phyloP scores from a whole-genome alignment of 441 rosid species.

The Populus hybrid region DNA sequence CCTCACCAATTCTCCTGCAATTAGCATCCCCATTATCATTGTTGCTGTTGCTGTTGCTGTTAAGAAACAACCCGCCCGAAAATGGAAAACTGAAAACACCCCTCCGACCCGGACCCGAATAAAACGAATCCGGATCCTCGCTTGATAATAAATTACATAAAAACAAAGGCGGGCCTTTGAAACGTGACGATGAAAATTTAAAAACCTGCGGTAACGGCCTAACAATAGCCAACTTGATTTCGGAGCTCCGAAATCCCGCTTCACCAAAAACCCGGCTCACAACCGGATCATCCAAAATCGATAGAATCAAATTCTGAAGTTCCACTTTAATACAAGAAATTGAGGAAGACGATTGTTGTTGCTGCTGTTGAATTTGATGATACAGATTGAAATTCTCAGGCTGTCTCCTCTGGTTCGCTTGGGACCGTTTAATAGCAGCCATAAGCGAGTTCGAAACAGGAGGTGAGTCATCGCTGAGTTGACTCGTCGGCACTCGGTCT shows the following conservation, averaged over 20 bases:
- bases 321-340: slow-evolving; percentile 55
- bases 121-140: slow-evolving; percentile 26
- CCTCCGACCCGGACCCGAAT: slow-evolving; percentile 24
- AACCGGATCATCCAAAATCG: slow-evolving; percentile 86
- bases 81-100: slow-evolving; percentile 33
- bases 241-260: slow-evolving; percentile 79
- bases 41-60: background rate
- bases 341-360: slow-evolving; percentile 50
- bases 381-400: slow-evolving; percentile 75
- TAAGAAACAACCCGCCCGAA: background rate
- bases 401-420: slow-evolving; percentile 75
- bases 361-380: slow-evolving; percentile 54
- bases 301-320: slow-evolving; percentile 56
- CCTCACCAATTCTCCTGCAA: slow-evolving; percentile 48
- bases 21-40: slow-evolving; percentile 44
- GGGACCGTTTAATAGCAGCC: slow-evolving; percentile 93
- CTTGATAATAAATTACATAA: slow-evolving; percentile 48
- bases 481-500: slow-evolving; percentile 59
- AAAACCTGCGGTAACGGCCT: slow-evolving; percentile 64
- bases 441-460: slow-evolving; percentile 81
- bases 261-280: slow-evolving; percentile 77
- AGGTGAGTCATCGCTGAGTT: slow-evolving; percentile 47
- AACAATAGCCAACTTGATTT: slow-evolving; percentile 66
- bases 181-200: slow-evolving; percentile 38
- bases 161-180: slow-evolving; percentile 47